Percentiles rank a stretch among this genome's conserved stretches.
Conservation (phyloP, 805 yeast species). For the Schwanniomyces sp. region DNA sequence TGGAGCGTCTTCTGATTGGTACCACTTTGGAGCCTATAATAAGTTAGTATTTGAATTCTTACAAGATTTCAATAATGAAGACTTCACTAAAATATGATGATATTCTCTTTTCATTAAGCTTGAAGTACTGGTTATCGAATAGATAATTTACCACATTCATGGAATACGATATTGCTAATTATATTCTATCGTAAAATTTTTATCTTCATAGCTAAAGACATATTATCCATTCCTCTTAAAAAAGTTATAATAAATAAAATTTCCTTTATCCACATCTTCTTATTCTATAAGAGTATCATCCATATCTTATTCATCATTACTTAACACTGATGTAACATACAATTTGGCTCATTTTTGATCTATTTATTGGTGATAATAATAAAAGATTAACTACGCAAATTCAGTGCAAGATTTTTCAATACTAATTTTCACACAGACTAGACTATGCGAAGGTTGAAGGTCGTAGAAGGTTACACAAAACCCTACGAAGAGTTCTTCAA, state of each 20-base stretch:
- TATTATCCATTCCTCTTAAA: background rate
- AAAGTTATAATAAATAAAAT: background rate
- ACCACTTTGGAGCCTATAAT: conserved; percentile 80
- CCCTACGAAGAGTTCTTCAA: background rate
- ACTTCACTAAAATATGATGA: background rate
- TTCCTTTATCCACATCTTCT: background rate
- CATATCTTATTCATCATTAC: background rate
- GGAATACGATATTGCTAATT: background rate
- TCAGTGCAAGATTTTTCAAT: conserved; percentile 7
- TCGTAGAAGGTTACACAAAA: conserved; percentile 2
- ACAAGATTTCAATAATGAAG: background rate
- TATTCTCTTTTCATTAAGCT: background rate
- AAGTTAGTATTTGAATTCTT: background rate
- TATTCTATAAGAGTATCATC: background rate
- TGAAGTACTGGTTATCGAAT: background rate
- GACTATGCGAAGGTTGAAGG: conserved; percentile 1
- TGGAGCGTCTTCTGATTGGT: conserved; percentile 88
- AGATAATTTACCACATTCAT: too few species aligned
- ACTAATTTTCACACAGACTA: conserved; percentile 5
- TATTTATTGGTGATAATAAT: conserved; percentile 8
- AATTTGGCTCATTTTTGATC: conserved; percentile 28
- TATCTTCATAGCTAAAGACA: background rate
- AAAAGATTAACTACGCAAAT: conserved; percentile 3
- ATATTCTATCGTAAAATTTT: background rate
- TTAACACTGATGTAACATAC: conserved; percentile 22